Evolutionary conservation across 805 yeast genomes (phyloP).

Genomic region (Candida boleticola): DNA sequence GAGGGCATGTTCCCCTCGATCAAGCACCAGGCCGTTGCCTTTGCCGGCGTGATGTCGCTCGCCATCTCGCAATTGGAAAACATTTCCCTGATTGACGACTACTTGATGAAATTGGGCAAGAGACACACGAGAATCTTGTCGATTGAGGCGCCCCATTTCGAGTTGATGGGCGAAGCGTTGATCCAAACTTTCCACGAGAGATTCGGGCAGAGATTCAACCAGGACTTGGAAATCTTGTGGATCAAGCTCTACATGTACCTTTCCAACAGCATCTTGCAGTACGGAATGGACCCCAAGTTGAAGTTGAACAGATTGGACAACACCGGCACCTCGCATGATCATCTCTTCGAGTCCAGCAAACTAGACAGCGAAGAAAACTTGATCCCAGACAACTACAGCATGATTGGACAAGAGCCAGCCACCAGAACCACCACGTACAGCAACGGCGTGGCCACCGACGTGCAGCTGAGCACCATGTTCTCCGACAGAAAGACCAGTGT

Average conservation of each 20-base stretch:
- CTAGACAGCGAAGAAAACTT: neutral
- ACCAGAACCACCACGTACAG: neutral
- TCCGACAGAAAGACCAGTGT: constrained; percentile 1
- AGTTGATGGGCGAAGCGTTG: constrained; percentile 71
- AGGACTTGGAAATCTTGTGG: constrained; percentile 69
- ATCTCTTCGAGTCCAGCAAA: neutral
- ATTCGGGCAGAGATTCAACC: constrained; percentile 50
- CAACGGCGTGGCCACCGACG: neutral
- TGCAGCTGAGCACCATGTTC: neutral
- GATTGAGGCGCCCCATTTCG: constrained; percentile 65
- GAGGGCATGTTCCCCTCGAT: constrained; percentile 71
- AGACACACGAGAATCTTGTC: constrained; percentile 74
- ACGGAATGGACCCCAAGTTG: constrained; percentile 52
- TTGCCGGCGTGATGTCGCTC: constrained; percentile 73
- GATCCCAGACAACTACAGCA: neutral
- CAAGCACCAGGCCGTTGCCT: constrained; percentile 74
- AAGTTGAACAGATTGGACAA: constrained; percentile 11
- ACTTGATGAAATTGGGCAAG: constrained; percentile 63
- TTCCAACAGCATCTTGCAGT: constrained; percentile 64
- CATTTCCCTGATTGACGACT: constrained; percentile 54
- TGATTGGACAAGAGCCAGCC: constrained; percentile 1
- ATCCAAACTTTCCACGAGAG: constrained; percentile 67
- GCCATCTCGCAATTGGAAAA: constrained; percentile 66
- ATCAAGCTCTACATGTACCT: constrained; percentile 64
- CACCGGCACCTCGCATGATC: neutral